A percentile compares a stretch with the other conserved stretches of the same genome.
Conservation (phyloP, 2,329 filamentous ascomycete genomes). For the Fusarium burgessii region DNA sequence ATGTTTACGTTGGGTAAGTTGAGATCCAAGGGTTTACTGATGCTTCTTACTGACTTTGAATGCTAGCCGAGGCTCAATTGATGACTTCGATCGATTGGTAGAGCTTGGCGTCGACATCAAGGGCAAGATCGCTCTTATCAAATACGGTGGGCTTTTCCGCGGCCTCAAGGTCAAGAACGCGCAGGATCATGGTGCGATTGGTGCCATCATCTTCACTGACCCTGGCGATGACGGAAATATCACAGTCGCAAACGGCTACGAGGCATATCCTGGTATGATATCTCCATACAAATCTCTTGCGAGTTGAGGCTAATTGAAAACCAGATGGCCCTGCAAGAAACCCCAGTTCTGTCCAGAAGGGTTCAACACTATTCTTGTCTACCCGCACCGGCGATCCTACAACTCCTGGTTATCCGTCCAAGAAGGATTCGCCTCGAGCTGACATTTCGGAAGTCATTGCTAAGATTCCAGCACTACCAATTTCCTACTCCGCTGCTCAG, state of each 20-base stretch:
- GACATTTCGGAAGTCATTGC: slow-evolving; percentile 73
- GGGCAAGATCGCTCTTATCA: slow-evolving; percentile 82
- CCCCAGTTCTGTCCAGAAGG: slow-evolving; percentile 81
- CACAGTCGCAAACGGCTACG: slow-evolving; percentile 79
- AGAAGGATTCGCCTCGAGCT: slow-evolving; percentile 75
- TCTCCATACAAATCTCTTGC: rapidly evolving
- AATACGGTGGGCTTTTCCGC: slow-evolving; percentile 82
- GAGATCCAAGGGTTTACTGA: rapidly evolving
- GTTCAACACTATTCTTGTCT: slow-evolving; percentile 79
- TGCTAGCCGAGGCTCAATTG: slow-evolving; percentile 71
- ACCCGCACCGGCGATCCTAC: slow-evolving; percentile 75
- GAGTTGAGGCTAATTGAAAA: not conserved
- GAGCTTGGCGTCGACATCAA: slow-evolving; percentile 75
- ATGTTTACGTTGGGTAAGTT: slow-evolving; percentile 77
- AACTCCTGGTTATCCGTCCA: slow-evolving; percentile 84
- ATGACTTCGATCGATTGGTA: slow-evolving; percentile 78
- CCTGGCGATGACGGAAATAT: slow-evolving; percentile 85
- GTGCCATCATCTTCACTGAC: slow-evolving; percentile 83
- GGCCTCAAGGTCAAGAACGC: slow-evolving; percentile 88
- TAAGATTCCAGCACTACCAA: slow-evolving; percentile 82
- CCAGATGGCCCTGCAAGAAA: slow-evolving; percentile 77
- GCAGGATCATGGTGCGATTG: slow-evolving; percentile 85
- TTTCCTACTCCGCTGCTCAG: slow-evolving; percentile 81
- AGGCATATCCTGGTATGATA: slow-evolving; percentile 69
- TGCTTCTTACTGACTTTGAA: not conserved